These are phyloP conservation scores for Oryza punctata DNA, from an alignment of 176 grass and related monocot species.

Conservation along the genomic window DNA sequence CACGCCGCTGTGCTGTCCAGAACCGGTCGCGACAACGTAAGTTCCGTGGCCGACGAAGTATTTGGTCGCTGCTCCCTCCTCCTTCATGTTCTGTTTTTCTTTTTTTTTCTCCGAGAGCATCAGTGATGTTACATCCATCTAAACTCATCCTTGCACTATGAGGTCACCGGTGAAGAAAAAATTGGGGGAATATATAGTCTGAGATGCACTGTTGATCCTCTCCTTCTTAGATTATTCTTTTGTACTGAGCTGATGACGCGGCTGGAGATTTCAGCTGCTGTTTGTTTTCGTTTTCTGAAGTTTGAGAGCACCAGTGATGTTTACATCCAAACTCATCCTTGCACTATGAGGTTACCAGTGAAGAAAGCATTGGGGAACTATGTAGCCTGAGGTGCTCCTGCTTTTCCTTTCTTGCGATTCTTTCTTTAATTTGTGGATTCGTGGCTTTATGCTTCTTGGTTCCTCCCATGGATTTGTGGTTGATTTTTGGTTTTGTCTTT, in stretches of 20 bases:
- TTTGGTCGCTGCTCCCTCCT: not conserved
- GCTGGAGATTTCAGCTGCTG: not conserved
- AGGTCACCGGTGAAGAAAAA: conserved; percentile 46
- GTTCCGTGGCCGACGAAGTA: not conserved
- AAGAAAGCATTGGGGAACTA: not conserved
- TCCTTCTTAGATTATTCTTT: not conserved
- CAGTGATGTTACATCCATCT: conserved; percentile 49
- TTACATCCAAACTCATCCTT: conserved; percentile 18
- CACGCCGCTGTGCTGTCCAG: not conserved
- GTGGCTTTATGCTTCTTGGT: no score
- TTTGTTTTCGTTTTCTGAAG: not conserved
- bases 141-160: conserved; percentile 61
- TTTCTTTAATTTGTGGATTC: not conserved
- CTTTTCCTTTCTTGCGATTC: not conserved
- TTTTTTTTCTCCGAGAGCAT: not conserved
- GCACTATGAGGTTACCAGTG: conserved; percentile 25
- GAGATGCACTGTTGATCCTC: conserved; percentile 36
- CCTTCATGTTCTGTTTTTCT: not conserved
- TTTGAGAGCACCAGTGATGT: not conserved
- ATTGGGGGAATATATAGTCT: conserved; percentile 42
- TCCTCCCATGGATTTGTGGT: no score
- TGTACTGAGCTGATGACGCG: conserved; percentile 23
- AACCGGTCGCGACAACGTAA: not conserved
- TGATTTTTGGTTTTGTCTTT: no score
- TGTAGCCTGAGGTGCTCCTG: not conserved